These are phyloP conservation scores for Endothia cerciana DNA, from an alignment of 2,329 filamentous ascomycete species.

Conservation along the genomic window DNA sequence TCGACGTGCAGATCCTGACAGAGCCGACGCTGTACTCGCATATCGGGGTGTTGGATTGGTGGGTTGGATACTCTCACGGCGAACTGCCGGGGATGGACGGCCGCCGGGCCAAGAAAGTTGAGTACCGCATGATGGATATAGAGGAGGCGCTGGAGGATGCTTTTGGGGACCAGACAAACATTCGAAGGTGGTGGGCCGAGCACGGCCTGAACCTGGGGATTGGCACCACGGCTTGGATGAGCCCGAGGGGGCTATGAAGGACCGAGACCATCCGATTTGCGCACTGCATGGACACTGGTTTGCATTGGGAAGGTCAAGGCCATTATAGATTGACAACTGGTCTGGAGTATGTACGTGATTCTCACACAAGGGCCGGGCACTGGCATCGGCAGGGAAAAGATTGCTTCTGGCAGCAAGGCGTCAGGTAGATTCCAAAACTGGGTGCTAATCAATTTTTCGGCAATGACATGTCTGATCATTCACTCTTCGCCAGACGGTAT, in stretches of 20 bases:
- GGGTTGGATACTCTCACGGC: slow-evolving; percentile 70
- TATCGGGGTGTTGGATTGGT: slow-evolving; percentile 87
- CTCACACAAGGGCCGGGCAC: not conserved
- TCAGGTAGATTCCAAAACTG: slow-evolving; percentile 24
- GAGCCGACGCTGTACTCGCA: slow-evolving; percentile 88
- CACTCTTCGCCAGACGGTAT: not conserved
- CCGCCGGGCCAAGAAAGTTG: slow-evolving; percentile 69
- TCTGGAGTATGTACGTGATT: not conserved
- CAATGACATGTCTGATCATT: not conserved
- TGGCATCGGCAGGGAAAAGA: not conserved
- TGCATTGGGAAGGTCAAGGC: not conserved
- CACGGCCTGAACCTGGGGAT: slow-evolving; percentile 83
- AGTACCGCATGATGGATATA: slow-evolving; percentile 94
- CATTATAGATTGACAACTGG: not conserved
- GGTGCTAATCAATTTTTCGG: not conserved
- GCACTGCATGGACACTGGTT: not conserved
- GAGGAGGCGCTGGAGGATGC: slow-evolving; percentile 93
- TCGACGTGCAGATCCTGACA: slow-evolving; percentile 59
- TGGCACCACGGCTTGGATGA: slow-evolving; percentile 88
- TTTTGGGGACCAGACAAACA: slow-evolving; percentile 69
- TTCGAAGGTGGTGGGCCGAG: slow-evolving; percentile 84
- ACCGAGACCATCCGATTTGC: not conserved
- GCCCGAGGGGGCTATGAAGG: slow-evolving; percentile 68
- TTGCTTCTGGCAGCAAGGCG: slow-evolving; percentile 25
- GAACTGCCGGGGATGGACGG: slow-evolving; percentile 59